These are phyloP conservation scores for Middelhovenomyces tepae DNA, from an alignment of 805 yeast genomes.

Conservation along the genomic window DNA sequence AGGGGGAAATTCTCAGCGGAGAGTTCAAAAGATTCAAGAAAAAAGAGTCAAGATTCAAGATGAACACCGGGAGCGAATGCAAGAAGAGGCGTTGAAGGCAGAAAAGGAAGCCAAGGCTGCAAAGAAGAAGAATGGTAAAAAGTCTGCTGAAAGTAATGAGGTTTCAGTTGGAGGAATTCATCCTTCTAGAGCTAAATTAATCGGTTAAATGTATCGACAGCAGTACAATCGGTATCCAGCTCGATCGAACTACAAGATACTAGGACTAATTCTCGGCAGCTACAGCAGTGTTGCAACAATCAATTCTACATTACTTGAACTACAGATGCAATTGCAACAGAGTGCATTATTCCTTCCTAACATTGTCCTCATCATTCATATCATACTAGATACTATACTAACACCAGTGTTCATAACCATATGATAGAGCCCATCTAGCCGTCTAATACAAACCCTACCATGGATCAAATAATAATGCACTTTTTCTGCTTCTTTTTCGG, in stretches of 20 bases:
- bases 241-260: background rate
- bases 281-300: background rate
- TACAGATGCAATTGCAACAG: background rate
- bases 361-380: background rate
- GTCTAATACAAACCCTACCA: conserved; percentile 1
- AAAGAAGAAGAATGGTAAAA: conserved; percentile 11
- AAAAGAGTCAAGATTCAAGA: conserved; percentile 70
- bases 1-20: conserved; percentile 74
- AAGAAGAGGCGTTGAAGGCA: conserved; percentile 33
- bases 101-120: conserved; percentile 24
- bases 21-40: conserved; percentile 54
- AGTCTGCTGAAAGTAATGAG: conserved; percentile 1
- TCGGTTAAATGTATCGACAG: background rate
- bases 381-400: background rate
- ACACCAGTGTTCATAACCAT: too few species aligned
- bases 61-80: conserved; percentile 57
- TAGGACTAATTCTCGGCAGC: too few species aligned
- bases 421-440: too few species aligned
- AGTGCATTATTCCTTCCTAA: too few species aligned
- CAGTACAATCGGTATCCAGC: background rate
- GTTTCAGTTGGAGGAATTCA: conserved; percentile 12
- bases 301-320: background rate
- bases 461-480: conserved; percentile 37
- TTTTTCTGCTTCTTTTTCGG: conserved; percentile 39
- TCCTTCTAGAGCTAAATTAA: conserved; percentile 11